These are phyloP conservation scores for Xylaria arbuscula DNA, from an alignment of 2,329 filamentous ascomycete species.

Conservation along the genomic window DNA sequence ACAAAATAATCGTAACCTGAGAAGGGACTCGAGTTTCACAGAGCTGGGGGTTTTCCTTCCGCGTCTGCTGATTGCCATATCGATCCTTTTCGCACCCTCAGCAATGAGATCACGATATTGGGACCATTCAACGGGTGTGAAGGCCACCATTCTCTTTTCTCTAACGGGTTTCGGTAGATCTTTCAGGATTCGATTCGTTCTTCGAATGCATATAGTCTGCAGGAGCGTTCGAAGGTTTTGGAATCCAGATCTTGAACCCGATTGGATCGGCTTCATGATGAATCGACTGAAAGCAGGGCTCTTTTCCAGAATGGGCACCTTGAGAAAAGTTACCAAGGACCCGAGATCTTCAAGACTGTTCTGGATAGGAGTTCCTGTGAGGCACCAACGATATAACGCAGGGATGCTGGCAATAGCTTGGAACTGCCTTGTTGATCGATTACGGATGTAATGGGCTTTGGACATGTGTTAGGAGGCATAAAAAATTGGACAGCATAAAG, in stretches of 20 bases:
- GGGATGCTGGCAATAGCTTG: conserved; percentile 36
- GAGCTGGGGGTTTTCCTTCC: conserved; percentile 7
- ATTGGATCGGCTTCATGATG: conserved; percentile 33
- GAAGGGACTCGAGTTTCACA: conserved; percentile 37
- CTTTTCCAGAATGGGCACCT: conserved; percentile 35
- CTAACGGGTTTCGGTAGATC: conserved; percentile 11
- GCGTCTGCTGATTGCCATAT: conserved; percentile 14
- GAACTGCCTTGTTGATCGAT: conserved; percentile 42
- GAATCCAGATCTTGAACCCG: conserved; percentile 23
- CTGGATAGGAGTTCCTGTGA: conserved; percentile 43
- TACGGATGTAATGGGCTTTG: conserved; percentile 40
- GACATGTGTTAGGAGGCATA: too few relatives aligned
- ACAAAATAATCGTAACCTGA: conserved; percentile 46
- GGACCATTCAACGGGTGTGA: conserved; percentile 2
- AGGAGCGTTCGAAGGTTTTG: conserved; percentile 30
- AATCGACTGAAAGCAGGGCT: conserved; percentile 30
- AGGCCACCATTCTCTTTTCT: neutral
- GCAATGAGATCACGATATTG: conserved; percentile 12
- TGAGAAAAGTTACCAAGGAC: conserved; percentile 37
- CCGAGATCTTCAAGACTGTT: conserved; percentile 42
- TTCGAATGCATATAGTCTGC: conserved; percentile 16
- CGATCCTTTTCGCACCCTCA: neutral
- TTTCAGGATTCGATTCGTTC: conserved; percentile 10
- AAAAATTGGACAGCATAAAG: too few relatives aligned
- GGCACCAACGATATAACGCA: conserved; percentile 38